A percentile compares a stretch with the other conserved stretches of the same genome.
phyloP scores from a whole-genome alignment of 2,329 filamentous ascomycete species.

The Talaromyces funiculosus region DNA sequence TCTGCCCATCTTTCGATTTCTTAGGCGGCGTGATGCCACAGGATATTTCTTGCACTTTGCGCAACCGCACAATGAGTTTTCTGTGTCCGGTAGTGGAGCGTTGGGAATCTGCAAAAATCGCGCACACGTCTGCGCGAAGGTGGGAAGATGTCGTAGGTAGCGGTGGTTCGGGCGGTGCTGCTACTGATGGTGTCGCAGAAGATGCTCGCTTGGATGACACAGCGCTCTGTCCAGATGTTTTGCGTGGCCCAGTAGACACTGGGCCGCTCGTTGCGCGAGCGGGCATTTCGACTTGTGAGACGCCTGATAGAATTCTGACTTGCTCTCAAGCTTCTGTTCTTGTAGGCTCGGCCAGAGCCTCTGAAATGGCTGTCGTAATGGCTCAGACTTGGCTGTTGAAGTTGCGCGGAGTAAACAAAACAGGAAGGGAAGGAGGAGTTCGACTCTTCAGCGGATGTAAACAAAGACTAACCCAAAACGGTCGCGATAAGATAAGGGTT shows the following conservation, averaged over 20 bases:
- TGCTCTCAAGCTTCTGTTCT: background rate
- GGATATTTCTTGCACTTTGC: slow-evolving; percentile 86
- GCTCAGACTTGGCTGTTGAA: background rate
- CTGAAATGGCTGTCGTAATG: background rate
- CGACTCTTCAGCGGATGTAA: slow-evolving; percentile 29
- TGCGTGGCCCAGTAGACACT: slow-evolving; percentile 32
- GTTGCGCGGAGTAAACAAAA: slow-evolving; percentile 32
- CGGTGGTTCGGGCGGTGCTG: slow-evolving; percentile 59
- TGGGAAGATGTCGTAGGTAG: slow-evolving; percentile 41
- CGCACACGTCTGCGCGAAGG: slow-evolving; percentile 67
- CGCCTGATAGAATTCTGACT: background rate
- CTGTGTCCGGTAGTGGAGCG: slow-evolving; percentile 83
- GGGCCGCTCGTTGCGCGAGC: slow-evolving; percentile 37
- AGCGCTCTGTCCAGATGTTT: slow-evolving; percentile 59
- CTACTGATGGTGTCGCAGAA: slow-evolving; percentile 33
- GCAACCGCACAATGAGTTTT: slow-evolving; percentile 78
- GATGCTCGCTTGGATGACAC: slow-evolving; percentile 80
- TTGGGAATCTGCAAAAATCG: slow-evolving; percentile 75
- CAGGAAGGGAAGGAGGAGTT: slow-evolving; percentile 23
- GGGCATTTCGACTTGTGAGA: slow-evolving; percentile 28
- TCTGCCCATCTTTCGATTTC: slow-evolving; percentile 43
- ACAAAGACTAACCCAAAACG: slow-evolving; percentile 16
- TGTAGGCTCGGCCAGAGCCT: background rate
- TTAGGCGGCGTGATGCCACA: slow-evolving; percentile 48
- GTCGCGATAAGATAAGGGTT: slow-evolving; percentile 29